These are phyloP conservation scores for Seiridium unicorne DNA, from an alignment of 2,329 filamentous ascomycete species.

Conservation along the genomic window DNA sequence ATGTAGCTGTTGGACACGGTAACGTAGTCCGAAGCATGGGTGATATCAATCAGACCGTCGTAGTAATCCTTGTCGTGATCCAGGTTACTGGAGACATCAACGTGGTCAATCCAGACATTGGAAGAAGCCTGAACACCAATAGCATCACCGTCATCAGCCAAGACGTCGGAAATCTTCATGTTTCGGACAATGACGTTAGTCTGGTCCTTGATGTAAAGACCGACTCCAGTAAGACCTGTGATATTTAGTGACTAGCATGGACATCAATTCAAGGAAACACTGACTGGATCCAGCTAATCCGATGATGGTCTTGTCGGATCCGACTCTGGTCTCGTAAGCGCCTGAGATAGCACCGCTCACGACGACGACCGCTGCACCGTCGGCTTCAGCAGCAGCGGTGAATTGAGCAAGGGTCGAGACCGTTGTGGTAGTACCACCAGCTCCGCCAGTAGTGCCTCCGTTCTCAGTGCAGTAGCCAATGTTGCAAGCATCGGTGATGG, in stretches of 20 bases:
- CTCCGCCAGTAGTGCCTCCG: too few species aligned
- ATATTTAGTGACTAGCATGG: background rate
- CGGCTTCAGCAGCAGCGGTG: too few species aligned
- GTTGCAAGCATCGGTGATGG: too few species aligned
- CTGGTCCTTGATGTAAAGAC: constrained; percentile 43
- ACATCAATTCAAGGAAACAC: background rate
- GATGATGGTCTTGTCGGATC: background rate
- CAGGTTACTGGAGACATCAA: constrained; percentile 30
- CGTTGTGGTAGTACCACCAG: too few species aligned
- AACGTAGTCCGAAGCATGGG: constrained; percentile 40
- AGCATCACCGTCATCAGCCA: constrained; percentile 47
- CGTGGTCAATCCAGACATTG: constrained; percentile 49
- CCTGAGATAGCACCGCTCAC: background rate
- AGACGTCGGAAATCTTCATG: constrained; percentile 46
- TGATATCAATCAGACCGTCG: constrained; percentile 42
- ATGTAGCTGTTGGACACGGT: constrained; percentile 41
- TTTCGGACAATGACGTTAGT: constrained; percentile 58
- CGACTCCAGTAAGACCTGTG: constrained; percentile 39
- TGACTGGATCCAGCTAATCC: background rate
- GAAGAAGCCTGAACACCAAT: constrained; percentile 45
- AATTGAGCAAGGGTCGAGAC: too few species aligned
- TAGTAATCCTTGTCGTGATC: constrained; percentile 39
- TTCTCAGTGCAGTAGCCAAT: too few species aligned
- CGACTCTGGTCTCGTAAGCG: too few species aligned
- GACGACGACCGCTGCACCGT: too few species aligned